Percentiles rank a stretch among this genome's conserved stretches.
Conservation (phyloP, 1,284 basidiomycete genomes). For the Ganoderma lingzhi region DNA sequence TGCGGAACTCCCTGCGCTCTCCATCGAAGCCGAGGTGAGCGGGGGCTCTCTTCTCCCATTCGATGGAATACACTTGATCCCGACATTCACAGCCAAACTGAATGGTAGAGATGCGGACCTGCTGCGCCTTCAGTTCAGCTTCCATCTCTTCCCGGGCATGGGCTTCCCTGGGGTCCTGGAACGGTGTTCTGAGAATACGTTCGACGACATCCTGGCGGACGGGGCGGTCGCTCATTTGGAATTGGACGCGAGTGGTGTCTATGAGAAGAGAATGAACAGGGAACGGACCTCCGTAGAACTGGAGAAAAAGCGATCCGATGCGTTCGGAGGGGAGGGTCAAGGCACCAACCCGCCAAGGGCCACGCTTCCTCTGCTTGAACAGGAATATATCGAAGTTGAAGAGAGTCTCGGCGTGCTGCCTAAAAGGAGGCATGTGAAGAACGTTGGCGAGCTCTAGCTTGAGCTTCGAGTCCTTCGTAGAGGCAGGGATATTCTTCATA, state of each 20-base stretch:
- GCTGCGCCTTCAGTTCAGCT: constrained; percentile 38
- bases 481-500: constrained; percentile 47
- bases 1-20: constrained; percentile 56
- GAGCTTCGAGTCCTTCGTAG: constrained; percentile 45
- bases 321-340: constrained; percentile 56
- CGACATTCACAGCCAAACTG: constrained; percentile 64
- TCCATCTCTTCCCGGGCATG: constrained; percentile 41
- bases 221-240: constrained; percentile 45
- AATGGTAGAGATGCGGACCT: constrained; percentile 46
- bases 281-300: constrained; percentile 47
- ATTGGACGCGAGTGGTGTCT: constrained; percentile 45
- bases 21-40: constrained; percentile 49
- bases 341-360: constrained; percentile 50
- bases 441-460: constrained; percentile 49
- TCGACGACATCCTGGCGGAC: constrained; percentile 50
- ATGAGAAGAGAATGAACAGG: constrained; percentile 38
- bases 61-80: constrained; percentile 61
- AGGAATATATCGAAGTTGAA: constrained; percentile 58
- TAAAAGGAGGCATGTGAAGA: constrained; percentile 54
- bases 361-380: constrained; percentile 30
- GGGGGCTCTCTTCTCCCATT: constrained; percentile 53
- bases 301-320: constrained; percentile 53
- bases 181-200: constrained; percentile 52
- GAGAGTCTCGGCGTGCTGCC: constrained; percentile 39
- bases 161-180: constrained; percentile 50